Conservation (phyloP, 2,329 filamentous ascomycete genomes). For the Hymenoscyphus occultus region DNA sequence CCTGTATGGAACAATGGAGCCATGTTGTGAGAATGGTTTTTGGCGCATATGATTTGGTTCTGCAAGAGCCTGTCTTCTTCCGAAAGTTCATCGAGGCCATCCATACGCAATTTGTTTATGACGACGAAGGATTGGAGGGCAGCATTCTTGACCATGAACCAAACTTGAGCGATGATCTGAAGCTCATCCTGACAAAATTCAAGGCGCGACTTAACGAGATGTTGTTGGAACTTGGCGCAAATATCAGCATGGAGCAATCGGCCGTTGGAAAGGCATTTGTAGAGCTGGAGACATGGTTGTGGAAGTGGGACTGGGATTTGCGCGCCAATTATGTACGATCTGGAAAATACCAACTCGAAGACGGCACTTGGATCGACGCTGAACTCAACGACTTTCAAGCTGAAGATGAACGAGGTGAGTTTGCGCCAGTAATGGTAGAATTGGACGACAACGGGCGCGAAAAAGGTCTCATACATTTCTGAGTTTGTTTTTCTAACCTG, state of each 20-base stretch:
- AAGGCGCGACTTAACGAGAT: conserved; percentile 51
- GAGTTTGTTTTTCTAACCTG: conserved; percentile 24
- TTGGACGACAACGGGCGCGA: conserved; percentile 36
- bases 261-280: conserved; percentile 48
- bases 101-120: conserved; percentile 54
- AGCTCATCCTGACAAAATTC: conserved; percentile 51
- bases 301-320: conserved; percentile 54
- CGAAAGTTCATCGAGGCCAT: conserved; percentile 48
- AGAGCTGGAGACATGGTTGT: conserved; percentile 47
- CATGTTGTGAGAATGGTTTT: conserved; percentile 53
- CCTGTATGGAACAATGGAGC: conserved; percentile 62
- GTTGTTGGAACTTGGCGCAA: conserved; percentile 39
- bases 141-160: conserved; percentile 40
- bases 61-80: conserved; percentile 44
- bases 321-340: conserved; percentile 47
- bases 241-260: conserved; percentile 41
- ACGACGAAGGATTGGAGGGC: conserved; percentile 47
- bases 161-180: conserved; percentile 38
- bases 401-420: conserved; percentile 45
- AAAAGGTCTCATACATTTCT: conserved; percentile 34
- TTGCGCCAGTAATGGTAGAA: conserved; percentile 35
- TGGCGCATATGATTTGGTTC: conserved; percentile 46
- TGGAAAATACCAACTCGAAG: conserved; percentile 50
- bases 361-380: conserved; percentile 45
- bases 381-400: conserved; percentile 50